Evolutionary conservation across 768 basidiomycete genomes (phyloP).

Genomic region (Psilocybe subaeruginosa): DNA sequence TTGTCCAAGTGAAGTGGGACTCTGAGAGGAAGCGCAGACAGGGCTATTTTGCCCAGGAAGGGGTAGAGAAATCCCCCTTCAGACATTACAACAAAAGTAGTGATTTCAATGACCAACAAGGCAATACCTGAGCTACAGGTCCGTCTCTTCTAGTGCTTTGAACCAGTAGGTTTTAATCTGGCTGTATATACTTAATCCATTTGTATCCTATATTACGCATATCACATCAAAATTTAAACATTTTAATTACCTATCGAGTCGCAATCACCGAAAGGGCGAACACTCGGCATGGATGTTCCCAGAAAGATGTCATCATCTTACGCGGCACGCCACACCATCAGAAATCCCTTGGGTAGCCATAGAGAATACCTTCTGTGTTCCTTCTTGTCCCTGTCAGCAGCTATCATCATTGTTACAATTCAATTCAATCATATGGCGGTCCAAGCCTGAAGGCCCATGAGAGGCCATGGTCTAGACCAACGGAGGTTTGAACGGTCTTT

Average conservation of each 20-base stretch:
- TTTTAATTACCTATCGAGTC: neutral
- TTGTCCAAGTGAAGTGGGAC: slow-evolving; percentile 33
- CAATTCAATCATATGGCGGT: too few relatives aligned
- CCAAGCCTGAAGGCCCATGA: too few relatives aligned
- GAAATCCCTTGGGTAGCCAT: neutral
- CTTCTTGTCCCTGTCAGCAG: neutral
- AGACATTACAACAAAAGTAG: slow-evolving; percentile 35
- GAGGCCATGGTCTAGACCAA: too few relatives aligned
- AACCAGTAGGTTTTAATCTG: neutral
- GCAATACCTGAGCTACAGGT: neutral
- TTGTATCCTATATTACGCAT: neutral
- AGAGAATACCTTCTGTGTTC: neutral
- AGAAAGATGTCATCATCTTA: neutral
- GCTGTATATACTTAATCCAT: neutral
- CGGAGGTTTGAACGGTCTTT: too few relatives aligned
- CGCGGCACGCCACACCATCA: neutral
- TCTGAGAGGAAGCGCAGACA: slow-evolving; percentile 17
- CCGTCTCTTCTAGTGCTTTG: neutral
- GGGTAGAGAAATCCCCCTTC: slow-evolving; percentile 28
- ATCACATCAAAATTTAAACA: neutral
- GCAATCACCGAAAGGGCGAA: neutral
- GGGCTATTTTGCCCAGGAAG: neutral
- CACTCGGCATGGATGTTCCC: too few relatives aligned
- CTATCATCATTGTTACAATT: too few relatives aligned
- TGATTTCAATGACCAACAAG: slow-evolving; percentile 20